Percentiles rank a stretch among this genome's conserved stretches.
phyloP scores from a whole-genome alignment of 164 flowering plant genomes.

The Sextonia rubra region DNA sequence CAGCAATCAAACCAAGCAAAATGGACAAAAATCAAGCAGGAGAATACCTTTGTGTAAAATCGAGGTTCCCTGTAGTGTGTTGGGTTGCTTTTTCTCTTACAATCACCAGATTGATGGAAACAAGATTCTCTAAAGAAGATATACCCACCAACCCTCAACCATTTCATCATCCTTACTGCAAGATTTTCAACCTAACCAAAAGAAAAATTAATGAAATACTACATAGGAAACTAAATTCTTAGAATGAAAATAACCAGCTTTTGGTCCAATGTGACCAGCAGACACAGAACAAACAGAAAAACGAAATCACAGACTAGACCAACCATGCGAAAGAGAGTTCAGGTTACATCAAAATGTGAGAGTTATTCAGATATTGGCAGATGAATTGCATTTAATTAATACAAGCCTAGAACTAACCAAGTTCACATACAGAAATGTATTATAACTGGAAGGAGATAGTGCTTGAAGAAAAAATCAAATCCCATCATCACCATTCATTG shows the following conservation, averaged over 20 bases:
- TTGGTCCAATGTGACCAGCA: background rate
- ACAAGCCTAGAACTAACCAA: background rate
- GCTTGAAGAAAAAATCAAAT: background rate
- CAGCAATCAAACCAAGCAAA: background rate
- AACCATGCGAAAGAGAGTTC: background rate
- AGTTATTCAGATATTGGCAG: background rate
- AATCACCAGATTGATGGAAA: conserved; percentile 91
- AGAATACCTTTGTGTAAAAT: conserved; percentile 79
- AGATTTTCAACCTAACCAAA: conserved; percentile 60
- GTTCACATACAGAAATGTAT: background rate
- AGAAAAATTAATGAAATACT: conserved; percentile 8
- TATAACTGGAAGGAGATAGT: background rate
- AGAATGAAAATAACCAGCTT: background rate
- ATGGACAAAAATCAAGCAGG: background rate
- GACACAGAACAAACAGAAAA: background rate
- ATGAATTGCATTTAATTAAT: background rate
- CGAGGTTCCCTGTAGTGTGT: conserved; percentile 93
- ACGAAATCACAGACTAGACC: background rate
- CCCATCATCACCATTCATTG: background rate
- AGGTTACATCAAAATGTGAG: background rate
- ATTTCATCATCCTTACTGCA: conserved; percentile 67
- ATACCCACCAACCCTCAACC: conserved; percentile 90
- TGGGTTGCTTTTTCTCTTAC: conserved; percentile 70
- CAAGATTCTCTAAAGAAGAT: conserved; percentile 95
- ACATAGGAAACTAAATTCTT: background rate